A percentile compares a stretch with the other conserved stretches of the same genome.
phyloP scores from a whole-genome alignment of 2,329 filamentous ascomycete species.

The Drechslera avenae region DNA sequence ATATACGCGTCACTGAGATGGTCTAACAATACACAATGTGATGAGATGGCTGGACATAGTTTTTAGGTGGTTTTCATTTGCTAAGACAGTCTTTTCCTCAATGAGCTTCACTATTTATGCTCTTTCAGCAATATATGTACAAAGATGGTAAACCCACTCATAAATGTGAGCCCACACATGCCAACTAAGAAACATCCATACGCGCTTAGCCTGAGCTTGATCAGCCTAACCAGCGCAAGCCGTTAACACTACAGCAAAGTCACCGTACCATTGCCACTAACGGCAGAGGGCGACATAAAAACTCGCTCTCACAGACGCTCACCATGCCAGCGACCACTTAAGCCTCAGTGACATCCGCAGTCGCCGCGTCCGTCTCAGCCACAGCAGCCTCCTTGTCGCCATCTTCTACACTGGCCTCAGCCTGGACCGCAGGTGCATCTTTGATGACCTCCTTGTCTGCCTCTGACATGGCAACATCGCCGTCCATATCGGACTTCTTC shows the following conservation, averaged over 20 bases:
- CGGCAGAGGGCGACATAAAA: background rate
- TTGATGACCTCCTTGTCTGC: slow-evolving; percentile 26
- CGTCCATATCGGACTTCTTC: slow-evolving; percentile 30
- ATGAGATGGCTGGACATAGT: background rate
- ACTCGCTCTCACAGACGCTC: background rate
- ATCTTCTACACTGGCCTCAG: slow-evolving; percentile 13
- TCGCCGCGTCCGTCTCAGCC: slow-evolving; percentile 13
- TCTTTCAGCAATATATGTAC: slow-evolving; percentile 21
- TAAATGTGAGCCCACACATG: background rate
- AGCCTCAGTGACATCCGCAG: slow-evolving; percentile 7
- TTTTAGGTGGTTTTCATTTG: slow-evolving; percentile 6
- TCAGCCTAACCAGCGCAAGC: background rate
- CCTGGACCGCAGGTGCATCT: slow-evolving; percentile 23
- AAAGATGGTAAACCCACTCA: slow-evolving; percentile 3
- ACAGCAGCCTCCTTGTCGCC: slow-evolving; percentile 13
- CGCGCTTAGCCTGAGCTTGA: background rate
- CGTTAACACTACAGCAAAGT: slow-evolving; percentile 1
- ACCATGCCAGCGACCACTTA: slow-evolving; percentile 1
- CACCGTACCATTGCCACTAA: background rate
- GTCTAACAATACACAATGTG: background rate
- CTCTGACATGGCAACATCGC: slow-evolving; percentile 36
- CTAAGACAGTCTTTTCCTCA: slow-evolving; percentile 14
- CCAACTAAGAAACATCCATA: background rate
- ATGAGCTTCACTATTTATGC: slow-evolving; percentile 10
- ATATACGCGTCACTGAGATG: too few relatives aligned